These are phyloP conservation scores for Colletotrichum nymphaeae DNA, from an alignment of 2,329 filamentous ascomycete genomes.

Conservation along the genomic window DNA sequence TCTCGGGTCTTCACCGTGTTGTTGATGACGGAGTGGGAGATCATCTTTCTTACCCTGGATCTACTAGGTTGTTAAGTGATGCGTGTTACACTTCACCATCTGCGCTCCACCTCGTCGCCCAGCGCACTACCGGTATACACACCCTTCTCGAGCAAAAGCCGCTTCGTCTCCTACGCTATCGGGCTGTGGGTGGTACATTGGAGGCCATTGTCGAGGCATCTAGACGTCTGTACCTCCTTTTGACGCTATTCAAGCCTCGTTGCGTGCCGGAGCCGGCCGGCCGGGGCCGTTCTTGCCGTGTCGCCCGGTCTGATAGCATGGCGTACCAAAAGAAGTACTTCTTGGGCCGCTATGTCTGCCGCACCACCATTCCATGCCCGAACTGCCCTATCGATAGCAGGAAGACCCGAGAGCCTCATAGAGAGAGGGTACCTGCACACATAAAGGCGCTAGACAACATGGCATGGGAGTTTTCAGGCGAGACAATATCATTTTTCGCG, in stretches of 20 bases:
- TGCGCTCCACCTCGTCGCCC: background rate
- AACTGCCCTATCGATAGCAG: background rate
- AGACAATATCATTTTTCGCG: too few relatives aligned
- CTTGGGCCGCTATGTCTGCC: background rate
- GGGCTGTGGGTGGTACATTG: background rate
- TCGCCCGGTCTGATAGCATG: background rate
- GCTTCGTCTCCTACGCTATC: background rate
- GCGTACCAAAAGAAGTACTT: background rate
- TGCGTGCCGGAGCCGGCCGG: conserved; percentile 8
- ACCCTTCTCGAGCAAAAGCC: background rate
- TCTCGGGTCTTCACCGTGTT: background rate
- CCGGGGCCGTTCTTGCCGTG: conserved; percentile 9
- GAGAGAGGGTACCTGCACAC: background rate
- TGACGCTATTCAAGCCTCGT: background rate
- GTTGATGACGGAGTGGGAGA: background rate
- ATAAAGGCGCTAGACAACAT: background rate
- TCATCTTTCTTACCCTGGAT: background rate
- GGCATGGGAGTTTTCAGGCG: background rate
- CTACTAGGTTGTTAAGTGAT: background rate
- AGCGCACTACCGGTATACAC: background rate
- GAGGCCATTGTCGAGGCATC: background rate
- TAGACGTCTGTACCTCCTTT: background rate
- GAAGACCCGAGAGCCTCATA: background rate
- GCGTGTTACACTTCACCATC: background rate
- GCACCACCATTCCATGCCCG: background rate